Evolutionary conservation across 352 stramenopile genomes (phyloP), one percentile per base, ranked within the genome.

Genomic region (Achlya hypogyna): DNA sequence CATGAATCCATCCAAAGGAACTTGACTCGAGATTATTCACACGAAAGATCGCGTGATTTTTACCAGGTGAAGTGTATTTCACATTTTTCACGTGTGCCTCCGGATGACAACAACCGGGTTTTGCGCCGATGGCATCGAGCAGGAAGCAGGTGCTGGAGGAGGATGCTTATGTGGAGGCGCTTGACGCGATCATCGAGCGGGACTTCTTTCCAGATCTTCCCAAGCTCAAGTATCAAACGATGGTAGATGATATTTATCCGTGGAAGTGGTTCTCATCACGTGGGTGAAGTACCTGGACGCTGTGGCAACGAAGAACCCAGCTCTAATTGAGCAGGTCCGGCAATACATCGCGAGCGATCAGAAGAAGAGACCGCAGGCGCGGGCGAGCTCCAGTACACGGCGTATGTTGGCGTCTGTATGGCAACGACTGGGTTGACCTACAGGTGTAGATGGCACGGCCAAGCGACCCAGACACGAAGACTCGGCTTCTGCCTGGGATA

Each of bases 151-250:
- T 91, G 70, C 72, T 94, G 31, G 84, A 94, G 47, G 86, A 94
- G 69, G 86, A 94, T 20, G 73, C 76, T 63, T 94, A 93, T 62
- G 84, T 93, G 29, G 77, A 83, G 69, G 69, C 71, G 45, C 71
- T 94, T 28, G 86, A 78, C 52, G 72, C 77, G 60, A 92, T 94
- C 64, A 93, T 94, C 69, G 81, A 94, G 76, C 84, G 86, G 53
- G 84, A 91, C 72, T 94, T 92, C 77, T 94, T 94, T 70, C 86
- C 86, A 29, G 84, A 91, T 63, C 74, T 92, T 2, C 59, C 72
- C 12, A 72, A 67, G 38, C 78, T 94, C 47, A 79, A 85, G 53
- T 49, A 63, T n/a, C 78, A 87, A 60, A 79, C 71, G 22, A 70
- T 78, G 73, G 82, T 91, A 42, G 6, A 27, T 4, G n/a, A 32